Base-by-base conservation (phyloP, 1,139 yeast species). In the Yamadazyma pseudoaaseri region DNA sequence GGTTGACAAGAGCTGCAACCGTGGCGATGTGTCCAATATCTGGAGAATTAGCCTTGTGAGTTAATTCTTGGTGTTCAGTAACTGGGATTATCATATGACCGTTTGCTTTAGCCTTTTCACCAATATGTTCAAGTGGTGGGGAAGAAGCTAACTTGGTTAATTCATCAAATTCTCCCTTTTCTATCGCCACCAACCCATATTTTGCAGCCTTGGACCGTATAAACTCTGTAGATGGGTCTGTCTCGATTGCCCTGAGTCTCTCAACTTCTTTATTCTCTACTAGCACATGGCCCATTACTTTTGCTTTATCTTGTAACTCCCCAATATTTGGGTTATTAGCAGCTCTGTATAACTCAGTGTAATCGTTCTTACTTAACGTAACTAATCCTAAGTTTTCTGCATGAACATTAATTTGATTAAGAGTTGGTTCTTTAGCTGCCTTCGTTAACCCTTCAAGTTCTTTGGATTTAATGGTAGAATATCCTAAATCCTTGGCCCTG, bases 321-420 rank as follows among this genome's bases (percentile, higher is more conserved):
- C 54, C 57, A n/a, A 56, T 27, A 3, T 52, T 36, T n/a, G 69
- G 64, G 23, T 64, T 67, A 38, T 63, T 51, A 0, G 73, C 70
- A 10, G 47, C 35, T 29, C 57, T 58, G 40, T 54, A 64, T 30
- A 69, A 51, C 7, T 51, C 49, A n/a, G 70, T 56, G 38, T 63
- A 68, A 36, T 67, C 73, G 3, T 43, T 32, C 36, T 56, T 54
- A 3, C 59, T 41, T 35, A 69, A 48, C 0, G 72, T 61, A 2
- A 65, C 57, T 36, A 66, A 55, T n/a, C 59, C 56, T 33, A 54
- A 57, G 20, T 41, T 55, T 29, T 65, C 69, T 2, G 73, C 72
- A 13, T 58, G 62, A 9, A 47, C 42, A 36, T 65, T 61, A 5
- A 69, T 57, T 31, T 62, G 65, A 28, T 51, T 57, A 37, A 62